Conservation (phyloP, 257 asterid species). For the Scutellaria minor region DNA sequence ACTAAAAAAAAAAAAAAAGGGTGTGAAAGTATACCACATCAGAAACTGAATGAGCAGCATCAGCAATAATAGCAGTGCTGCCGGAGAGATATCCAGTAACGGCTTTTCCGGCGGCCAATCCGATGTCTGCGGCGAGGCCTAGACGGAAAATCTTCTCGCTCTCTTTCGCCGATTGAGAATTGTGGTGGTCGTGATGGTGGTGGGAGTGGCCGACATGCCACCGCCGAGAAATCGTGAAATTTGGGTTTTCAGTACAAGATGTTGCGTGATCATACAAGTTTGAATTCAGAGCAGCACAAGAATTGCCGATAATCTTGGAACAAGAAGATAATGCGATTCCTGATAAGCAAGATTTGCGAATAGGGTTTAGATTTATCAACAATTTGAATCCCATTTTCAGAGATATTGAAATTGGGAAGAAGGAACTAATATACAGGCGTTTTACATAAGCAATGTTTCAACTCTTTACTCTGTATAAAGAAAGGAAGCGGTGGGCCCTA, state of each 20-base stretch:
- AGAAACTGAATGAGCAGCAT: conserved; percentile 93
- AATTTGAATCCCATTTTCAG: conserved; percentile 60
- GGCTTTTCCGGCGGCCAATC: conserved; percentile 87
- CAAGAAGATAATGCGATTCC: conserved; percentile 37
- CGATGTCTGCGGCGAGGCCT: conserved; percentile 88
- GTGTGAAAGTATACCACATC: conserved; percentile 73
- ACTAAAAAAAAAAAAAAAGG: too few species aligned
- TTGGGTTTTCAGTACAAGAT: conserved; percentile 47
- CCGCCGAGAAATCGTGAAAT: conserved; percentile 57
- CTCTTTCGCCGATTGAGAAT: conserved; percentile 57
- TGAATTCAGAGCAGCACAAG: conserved; percentile 34
- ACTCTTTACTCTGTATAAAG: too few species aligned
- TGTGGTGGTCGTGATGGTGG: conserved; percentile 51
- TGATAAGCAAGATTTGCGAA: conserved; percentile 40
- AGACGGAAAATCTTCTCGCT: conserved; percentile 90
- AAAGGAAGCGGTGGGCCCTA: conserved; percentile 4
- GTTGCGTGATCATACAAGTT: conserved; percentile 30
- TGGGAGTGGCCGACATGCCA: conserved; percentile 84
- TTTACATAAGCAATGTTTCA: conserved; percentile 24
- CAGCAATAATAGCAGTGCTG: conserved; percentile 96
- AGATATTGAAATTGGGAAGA: conserved; percentile 23
- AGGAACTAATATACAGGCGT: conserved; percentile 17
- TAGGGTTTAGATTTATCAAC: conserved; percentile 46
- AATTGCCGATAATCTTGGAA: conserved; percentile 24
- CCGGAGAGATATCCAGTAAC: conserved; percentile 87